Base-by-base conservation (phyloP, 208 protist species). In the Leishmania mexicana region DNA sequence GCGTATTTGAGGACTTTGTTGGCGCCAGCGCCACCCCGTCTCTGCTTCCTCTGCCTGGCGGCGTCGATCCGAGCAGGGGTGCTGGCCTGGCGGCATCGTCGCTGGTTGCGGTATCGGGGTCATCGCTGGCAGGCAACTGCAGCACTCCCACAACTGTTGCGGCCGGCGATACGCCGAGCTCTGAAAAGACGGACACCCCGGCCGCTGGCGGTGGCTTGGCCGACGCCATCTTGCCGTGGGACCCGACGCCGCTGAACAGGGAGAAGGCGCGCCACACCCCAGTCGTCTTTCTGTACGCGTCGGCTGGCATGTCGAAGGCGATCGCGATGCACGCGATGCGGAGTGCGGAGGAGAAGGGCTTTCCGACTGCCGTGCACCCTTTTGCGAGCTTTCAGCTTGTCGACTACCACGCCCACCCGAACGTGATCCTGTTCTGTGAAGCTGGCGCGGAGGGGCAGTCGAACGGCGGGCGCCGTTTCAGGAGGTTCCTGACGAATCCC, bases 401-500 rank as follows among this genome's bases (percentile, higher is more conserved):
- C 10, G 85, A 90, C 75, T 80, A 87, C 28, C 45, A 51, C 47
- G 67, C 35, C 40, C 75, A 70, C 60, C 87, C 83, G 1, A 93
- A 90, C 49, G 51, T 88, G 28, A 71, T 93, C 17, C 84, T 90
- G 67, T 89, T 91, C 82, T 93, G 87, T 64, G 89, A 92, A 58
- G 75, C 64, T 1, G 81, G 80, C 24, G 79, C 87, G 2, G 79
- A 85, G 31, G 85, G 83, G 35, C 70, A 81, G 80, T 84, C 79
- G 28, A 87, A 78, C 70, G 81, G 81, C 70, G 87, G 89, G 1
- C 64, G 70, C 4, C 81, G 83, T 19, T 81, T 90, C n/a, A 83
- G 79, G 51, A 80, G 81, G 71, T 89, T 83, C 62, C 85, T 93
- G 42, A 81, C 82, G 1, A 78, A 81, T 73, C 76, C 83, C 40